These are phyloP conservation scores for Fagopyrum esculentum DNA, from an alignment of 148 eudicot species.

Conservation along the genomic window DNA sequence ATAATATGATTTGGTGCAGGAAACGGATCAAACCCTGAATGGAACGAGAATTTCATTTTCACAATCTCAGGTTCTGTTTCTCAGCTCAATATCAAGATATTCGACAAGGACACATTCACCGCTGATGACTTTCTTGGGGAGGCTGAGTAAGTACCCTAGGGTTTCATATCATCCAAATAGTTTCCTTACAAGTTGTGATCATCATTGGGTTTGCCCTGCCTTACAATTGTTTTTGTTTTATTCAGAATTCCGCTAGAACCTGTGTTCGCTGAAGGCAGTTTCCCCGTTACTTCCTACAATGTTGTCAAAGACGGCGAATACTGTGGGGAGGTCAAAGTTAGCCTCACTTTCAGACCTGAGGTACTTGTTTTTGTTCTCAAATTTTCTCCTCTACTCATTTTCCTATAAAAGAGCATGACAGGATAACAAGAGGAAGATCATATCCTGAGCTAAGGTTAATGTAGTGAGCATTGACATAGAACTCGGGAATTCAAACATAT, in stretches of 20 bases:
- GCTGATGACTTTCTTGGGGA: constrained; percentile 67
- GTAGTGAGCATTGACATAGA: neutral
- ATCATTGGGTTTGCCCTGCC: neutral
- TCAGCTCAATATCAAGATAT: constrained; percentile 46
- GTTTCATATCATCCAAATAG: neutral
- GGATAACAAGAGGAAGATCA: neutral
- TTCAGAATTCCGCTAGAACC: constrained; percentile 49
- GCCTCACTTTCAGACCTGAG: constrained; percentile 57
- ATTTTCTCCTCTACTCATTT: neutral
- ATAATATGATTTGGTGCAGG: constrained; percentile 30
- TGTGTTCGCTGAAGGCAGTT: constrained; percentile 43
- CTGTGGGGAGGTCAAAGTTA: constrained; percentile 58
- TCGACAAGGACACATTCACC: constrained; percentile 54
- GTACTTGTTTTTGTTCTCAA: constrained; percentile 19
- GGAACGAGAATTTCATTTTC: constrained; percentile 83
- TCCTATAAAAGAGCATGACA: neutral
- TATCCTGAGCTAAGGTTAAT: neutral
- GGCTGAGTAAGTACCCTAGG: constrained; percentile 13
- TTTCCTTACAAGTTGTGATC: neutral
- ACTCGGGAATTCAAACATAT: no score
- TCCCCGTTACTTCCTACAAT: constrained; percentile 48
- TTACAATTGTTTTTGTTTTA: neutral
- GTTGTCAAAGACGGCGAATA: constrained; percentile 56
- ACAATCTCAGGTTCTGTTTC: constrained; percentile 35
- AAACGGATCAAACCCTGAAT: constrained; percentile 51